phyloP scores from a whole-genome alignment of 202 grass and related monocot genomes.

The Brachypodium distachyon region DNA sequence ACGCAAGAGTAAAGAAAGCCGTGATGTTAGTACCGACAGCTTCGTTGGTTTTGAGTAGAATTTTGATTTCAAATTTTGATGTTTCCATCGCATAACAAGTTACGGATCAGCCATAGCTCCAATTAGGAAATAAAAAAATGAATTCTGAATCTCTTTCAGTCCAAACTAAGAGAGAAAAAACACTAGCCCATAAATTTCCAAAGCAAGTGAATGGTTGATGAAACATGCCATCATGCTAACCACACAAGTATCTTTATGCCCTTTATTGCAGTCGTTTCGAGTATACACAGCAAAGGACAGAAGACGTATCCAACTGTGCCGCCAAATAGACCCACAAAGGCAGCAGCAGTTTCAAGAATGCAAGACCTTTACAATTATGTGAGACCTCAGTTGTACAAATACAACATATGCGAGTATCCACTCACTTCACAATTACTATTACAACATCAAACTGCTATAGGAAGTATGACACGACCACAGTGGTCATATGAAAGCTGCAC shows the following conservation, averaged over 20 bases:
- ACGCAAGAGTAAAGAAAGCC: too few species aligned
- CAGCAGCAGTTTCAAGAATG: neutral
- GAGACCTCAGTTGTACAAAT: neutral
- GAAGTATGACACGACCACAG: neutral
- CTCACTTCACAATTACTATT: conserved; percentile 19
- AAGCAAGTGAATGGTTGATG: neutral
- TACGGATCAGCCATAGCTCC: too few species aligned
- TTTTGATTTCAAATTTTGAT: too few species aligned
- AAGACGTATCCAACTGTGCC: neutral
- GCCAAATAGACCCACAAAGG: neutral
- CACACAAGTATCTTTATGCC: neutral
- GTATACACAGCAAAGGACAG: conserved; percentile 5
- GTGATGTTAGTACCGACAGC: too few species aligned
- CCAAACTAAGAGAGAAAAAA: too few species aligned
- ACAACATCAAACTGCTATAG: conserved; percentile 23
- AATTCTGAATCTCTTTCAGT: neutral
- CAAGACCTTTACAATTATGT: conserved; percentile 6
- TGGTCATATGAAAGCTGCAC: neutral
- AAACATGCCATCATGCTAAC: neutral
- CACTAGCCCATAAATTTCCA: too few species aligned
- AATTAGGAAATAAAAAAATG: neutral
- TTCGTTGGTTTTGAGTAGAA: too few species aligned
- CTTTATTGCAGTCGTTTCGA: conserved; percentile 11
- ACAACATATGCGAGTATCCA: neutral
- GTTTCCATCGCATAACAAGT: neutral